Evolutionary conservation across 2,329 filamentous ascomycete species (phyloP).

Genomic region (Cordyceps cicadae): DNA sequence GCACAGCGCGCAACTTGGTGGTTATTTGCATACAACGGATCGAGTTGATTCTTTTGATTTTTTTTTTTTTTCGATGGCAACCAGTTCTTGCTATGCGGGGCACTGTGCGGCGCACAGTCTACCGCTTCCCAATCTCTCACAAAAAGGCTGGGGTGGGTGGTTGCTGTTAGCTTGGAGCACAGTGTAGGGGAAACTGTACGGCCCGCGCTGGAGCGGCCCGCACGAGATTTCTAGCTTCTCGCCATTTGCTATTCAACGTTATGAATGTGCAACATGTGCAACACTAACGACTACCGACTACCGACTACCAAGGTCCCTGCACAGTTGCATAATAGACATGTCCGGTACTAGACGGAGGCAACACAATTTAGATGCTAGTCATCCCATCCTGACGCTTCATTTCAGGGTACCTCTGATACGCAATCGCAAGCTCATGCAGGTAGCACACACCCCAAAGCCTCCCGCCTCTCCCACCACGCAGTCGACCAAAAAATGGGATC

Average conservation of each 20-base stretch:
- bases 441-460: background rate
- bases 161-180: background rate
- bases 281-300: too few species aligned
- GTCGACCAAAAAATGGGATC: background rate
- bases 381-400: background rate
- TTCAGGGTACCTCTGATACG: background rate
- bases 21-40: background rate
- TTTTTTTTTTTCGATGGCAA: background rate
- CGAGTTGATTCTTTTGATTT: background rate
- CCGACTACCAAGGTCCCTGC: too few species aligned
- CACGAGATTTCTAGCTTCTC: background rate
- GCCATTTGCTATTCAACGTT: background rate
- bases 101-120: background rate
- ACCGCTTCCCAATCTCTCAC: background rate
- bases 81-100: background rate
- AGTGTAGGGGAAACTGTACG: constrained; percentile 5
- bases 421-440: background rate
- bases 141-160: too few species aligned
- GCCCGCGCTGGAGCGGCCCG: background rate
- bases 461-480: background rate
- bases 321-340: too few species aligned
- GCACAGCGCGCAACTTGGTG: background rate
- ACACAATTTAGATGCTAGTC: too few species aligned
- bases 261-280: too few species aligned
- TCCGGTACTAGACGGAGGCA: too few species aligned